These are phyloP conservation scores for Chlorella sorokiniana DNA, from an alignment of 139 green algal genomes.

Conservation along the genomic window DNA sequence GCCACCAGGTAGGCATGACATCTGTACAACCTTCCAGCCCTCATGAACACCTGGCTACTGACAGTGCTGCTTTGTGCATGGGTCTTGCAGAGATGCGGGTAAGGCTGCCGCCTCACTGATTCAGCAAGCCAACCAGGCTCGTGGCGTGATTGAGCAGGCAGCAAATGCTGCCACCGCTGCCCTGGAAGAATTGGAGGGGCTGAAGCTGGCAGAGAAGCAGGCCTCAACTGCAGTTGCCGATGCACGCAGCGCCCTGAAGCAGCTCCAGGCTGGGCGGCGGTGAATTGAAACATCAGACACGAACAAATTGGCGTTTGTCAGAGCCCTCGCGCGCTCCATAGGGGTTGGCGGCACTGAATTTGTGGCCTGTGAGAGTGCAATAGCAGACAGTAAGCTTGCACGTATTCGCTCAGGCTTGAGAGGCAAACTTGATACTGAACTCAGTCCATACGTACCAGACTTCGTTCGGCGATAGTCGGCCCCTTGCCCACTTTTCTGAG, in stretches of 20 bases:
- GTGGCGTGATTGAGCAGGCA: conserved; percentile 18
- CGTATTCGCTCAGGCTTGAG: background rate
- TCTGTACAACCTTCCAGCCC: background rate
- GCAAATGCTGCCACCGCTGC: background rate
- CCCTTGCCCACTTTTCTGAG: conserved; percentile 37
- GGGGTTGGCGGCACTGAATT: conserved; percentile 88
- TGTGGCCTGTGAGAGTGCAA: conserved; percentile 59
- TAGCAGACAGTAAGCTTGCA: background rate
- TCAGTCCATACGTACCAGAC: background rate
- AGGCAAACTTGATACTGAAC: background rate
- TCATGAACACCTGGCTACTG: background rate
- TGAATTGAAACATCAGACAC: conserved; percentile 38
- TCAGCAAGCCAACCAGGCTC: conserved; percentile 14
- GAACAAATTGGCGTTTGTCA: conserved; percentile 83
- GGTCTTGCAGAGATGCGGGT: conserved; percentile 6
- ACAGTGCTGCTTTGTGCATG: background rate
- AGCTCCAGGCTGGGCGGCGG: conserved; percentile 6
- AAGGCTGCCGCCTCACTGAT: conserved; percentile 29
- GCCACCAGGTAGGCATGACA: background rate
- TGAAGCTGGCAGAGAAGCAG: conserved; percentile 16
- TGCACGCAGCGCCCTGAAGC: conserved; percentile 10
- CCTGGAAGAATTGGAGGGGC: background rate
- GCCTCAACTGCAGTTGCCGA: conserved; percentile 1
- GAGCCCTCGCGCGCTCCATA: conserved; percentile 71
- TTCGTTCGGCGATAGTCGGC: conserved; percentile 46